Conservation (phyloP, 148 eudicot species). For the Rhododendron simsii region DNA sequence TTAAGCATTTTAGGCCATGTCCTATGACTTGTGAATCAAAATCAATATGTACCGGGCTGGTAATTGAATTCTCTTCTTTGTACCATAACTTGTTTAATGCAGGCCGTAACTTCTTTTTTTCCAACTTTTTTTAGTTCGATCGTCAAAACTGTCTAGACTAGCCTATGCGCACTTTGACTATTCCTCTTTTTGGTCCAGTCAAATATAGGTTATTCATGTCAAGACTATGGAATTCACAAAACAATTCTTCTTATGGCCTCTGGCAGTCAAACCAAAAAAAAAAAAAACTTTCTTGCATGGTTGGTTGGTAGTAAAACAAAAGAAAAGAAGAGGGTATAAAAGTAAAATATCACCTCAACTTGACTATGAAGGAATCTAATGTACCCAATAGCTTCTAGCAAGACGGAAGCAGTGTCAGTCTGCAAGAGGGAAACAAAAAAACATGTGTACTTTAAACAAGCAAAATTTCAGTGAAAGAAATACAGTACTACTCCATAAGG, state of each 20-base stretch:
- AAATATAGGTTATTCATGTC: no score
- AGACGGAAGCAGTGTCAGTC: slow-evolving; percentile 98
- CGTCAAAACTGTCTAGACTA: no score
- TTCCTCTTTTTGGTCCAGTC: no score
- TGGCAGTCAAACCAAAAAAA: background rate
- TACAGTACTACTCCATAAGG: no score
- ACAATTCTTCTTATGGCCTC: no score
- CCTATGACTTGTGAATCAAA: no score
- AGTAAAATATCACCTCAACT: slow-evolving; percentile 63
- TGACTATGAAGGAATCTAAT: slow-evolving; percentile 95
- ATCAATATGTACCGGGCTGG: no score
- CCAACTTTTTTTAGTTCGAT: no score
- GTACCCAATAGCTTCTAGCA: slow-evolving; percentile 93
- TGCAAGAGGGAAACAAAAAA: slow-evolving; percentile 34
- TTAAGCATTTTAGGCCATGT: no score
- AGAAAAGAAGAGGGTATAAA: background rate
- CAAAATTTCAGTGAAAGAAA: background rate
- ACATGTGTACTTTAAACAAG: background rate
- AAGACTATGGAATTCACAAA: background rate
- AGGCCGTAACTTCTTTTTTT: no score
- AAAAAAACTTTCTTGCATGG: background rate
- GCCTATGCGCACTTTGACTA: background rate
- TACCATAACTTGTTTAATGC: no score
- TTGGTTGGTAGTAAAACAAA: slow-evolving; percentile 16
- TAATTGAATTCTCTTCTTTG: no score